These are phyloP conservation scores for Cardamine resedifolia DNA, from an alignment of 345 rosid genomes.

Conservation along the genomic window DNA sequence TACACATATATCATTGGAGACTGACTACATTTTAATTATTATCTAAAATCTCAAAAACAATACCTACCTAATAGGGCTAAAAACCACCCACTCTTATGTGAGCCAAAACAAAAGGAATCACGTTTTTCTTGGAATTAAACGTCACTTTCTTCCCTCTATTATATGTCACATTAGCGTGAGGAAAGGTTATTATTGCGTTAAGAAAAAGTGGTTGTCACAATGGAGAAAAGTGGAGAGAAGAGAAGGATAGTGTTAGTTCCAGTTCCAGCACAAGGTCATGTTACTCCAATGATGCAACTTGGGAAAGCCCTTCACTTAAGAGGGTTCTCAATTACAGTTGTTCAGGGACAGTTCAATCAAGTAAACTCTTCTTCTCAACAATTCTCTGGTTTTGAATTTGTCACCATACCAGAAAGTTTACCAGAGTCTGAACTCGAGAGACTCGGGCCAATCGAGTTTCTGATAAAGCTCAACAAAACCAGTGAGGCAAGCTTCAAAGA, in stretches of 20 bases:
- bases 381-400: conserved; percentile 30
- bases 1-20: no score
- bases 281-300: conserved; percentile 63
- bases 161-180: no score
- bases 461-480: conserved; percentile 34
- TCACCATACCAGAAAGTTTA: conserved; percentile 38
- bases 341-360: conserved; percentile 35
- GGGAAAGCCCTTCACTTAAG: conserved; percentile 46
- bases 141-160: no score
- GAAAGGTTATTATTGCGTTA: no score
- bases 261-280: conserved; percentile 56
- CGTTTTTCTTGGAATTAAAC: no score
- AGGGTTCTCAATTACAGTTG: conserved; percentile 56
- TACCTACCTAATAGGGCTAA: no score
- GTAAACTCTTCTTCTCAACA: conserved; percentile 19
- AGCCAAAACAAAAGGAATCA: no score
- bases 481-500: conserved; percentile 30
- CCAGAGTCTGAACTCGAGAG: conserved; percentile 7
- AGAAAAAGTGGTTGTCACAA: no score
- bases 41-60: no score
- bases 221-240: conserved; percentile 1
- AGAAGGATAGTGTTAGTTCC: conserved; percentile 49
- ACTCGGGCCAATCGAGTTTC: neutral
- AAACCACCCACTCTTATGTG: no score
- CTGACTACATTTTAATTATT: no score